phyloP scores from a whole-genome alignment of 345 rosid genomes.

The Camelina neglecta region DNA sequence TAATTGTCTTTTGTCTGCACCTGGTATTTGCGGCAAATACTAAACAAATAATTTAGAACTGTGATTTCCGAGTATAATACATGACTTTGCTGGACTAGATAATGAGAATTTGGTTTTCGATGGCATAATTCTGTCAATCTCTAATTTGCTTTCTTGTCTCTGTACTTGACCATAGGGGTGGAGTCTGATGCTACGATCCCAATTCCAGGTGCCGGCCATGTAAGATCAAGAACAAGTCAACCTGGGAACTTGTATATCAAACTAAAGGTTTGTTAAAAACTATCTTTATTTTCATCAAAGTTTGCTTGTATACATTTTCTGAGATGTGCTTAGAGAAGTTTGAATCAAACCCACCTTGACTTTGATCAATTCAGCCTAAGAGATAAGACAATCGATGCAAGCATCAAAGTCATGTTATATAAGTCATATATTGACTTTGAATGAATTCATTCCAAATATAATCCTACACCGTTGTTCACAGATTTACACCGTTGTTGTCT shows the following conservation, averaged over 20 bases:
- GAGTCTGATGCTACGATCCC: slow-evolving; percentile 82
- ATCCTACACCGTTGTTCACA: neutral
- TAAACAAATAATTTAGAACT: slow-evolving; percentile 25
- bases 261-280: slow-evolving; percentile 63
- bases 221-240: slow-evolving; percentile 59
- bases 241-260: slow-evolving; percentile 77
- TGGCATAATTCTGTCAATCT: slow-evolving; percentile 12
- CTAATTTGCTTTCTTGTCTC: slow-evolving; percentile 22
- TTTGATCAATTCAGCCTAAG: slow-evolving; percentile 25
- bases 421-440: neutral
- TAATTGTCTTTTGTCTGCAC: slow-evolving; percentile 16
- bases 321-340: slow-evolving; percentile 21
- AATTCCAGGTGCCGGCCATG: slow-evolving; percentile 73
- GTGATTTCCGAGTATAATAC: slow-evolving; percentile 18
- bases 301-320: slow-evolving; percentile 19
- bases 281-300: slow-evolving; percentile 12
- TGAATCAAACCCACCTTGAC: slow-evolving; percentile 12
- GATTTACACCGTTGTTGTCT: neutral
- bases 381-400: slow-evolving; percentile 10
- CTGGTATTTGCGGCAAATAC: neutral
- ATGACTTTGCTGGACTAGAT: slow-evolving; percentile 16
- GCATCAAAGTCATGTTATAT: slow-evolving; percentile 9
- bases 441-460: slow-evolving; percentile 6
- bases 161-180: slow-evolving; percentile 63
- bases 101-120: slow-evolving; percentile 3